Base-by-base conservation (phyloP, 2,329 filamentous ascomycete species). In the Aspergillus alliaceus region DNA sequence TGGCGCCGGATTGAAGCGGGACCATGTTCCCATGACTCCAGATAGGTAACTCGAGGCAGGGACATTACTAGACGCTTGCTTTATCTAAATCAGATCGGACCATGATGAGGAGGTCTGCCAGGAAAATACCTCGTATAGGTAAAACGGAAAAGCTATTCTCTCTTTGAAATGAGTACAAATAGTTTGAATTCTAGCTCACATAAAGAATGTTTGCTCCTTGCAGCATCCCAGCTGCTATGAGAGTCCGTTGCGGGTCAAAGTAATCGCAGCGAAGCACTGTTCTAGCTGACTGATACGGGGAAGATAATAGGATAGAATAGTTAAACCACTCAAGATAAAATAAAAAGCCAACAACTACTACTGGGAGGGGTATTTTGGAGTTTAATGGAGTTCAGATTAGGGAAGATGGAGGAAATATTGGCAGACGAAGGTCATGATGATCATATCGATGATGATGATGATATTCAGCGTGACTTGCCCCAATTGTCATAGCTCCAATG, bases 11-110 rank as follows among this genome's bases (percentile, higher is more conserved):
- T 61, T 20, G 68, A 63, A 6, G 67, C 62, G 25, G 69, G 68
- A 49, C 65, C 70, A 25, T 72, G 71, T 40, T 77, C 75, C 71
- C 76, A 77, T 42, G 74, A 74, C 62, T 79, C 76, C n/a, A 78
- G 63, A 39, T 77, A 79, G 34, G 74, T 71, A 44, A 77, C 68
- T 54, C 76, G 74, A 50, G 70, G 71, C 15, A 79, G 66, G 48
- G 77, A 78, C 77, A 79, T 79, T 60, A 46, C 24, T 40, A 20
- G 12, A 35, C 6, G 35, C 27, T 24, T 12, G 32, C 6, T 39
- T 27, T 31, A 42, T 24, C 15, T 37, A n/a, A 18, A 7, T 40
- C 18, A 50, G 34, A 49, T 40, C 2, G 5, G 34, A 42, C 18
- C 4, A 18, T 3, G 14, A 18, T 27, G 18, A 27, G 15, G 27